Evolutionary conservation across 1,284 basidiomycete genomes (phyloP), one percentile per base, ranked within the genome.

Genomic region (Puccinia triticina): DNA sequence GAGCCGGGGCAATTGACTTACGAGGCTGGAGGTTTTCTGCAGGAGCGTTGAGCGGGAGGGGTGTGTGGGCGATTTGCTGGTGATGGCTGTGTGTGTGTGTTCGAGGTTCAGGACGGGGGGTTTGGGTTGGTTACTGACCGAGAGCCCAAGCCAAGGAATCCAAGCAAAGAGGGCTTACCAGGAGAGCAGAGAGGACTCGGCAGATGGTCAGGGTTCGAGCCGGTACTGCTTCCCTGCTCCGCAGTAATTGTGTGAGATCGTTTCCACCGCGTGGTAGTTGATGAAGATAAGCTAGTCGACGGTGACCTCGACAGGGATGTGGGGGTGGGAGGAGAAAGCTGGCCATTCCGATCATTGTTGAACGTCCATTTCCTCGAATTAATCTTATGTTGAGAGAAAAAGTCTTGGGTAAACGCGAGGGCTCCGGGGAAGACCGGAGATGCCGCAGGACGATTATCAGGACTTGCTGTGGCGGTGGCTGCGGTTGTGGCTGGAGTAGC

Each of bases 401-500:
- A 7, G 21, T n/a, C 66, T 21, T 26, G 71, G 23, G 46, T 50
- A 7, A n/a, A 14, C 23, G 48, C 29, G 10, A 32, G 2, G 8
- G 71, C 11, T 46, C 18, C 43, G 23, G 71, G 29, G n/a, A 34
- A 53, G n/a, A 50, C 18, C 3, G 59, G 59, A 12, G 40, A 43
- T 26, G 66, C 14, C 14, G 66, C 7, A 66, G 37, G 32, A 48
- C 29, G 16, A 18, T 50, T 14, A 50, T 50, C 48, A 18, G 48
- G 2, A 50, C 10, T 76, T 26, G 50, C 34, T 40, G 53, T 21
- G 10, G 14, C 34, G 23, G 57, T 76, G 5, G 21, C 21, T 1
- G 71, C 12, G 2, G 48, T n/a, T 21, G 26, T 34, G n/a, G 40
- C 90, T 90, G 0, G 91, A 90, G 0, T 90, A 50, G 48, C 18